These are phyloP conservation scores for Peronospora farinosa DNA, from an alignment of 352 stramenopile genomes.

Conservation along the genomic window DNA sequence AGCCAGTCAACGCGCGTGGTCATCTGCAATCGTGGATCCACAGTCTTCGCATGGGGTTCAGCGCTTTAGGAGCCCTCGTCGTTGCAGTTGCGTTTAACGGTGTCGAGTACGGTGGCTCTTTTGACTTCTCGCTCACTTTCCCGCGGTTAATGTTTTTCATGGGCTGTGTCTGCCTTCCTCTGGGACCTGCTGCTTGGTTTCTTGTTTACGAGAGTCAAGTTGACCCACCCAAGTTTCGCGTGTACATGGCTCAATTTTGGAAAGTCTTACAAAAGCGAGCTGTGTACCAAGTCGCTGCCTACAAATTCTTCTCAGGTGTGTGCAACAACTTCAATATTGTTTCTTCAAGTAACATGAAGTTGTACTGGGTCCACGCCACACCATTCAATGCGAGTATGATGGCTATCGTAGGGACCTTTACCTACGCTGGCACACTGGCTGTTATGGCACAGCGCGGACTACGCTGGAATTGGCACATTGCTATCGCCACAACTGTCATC, in stretches of 20 bases:
- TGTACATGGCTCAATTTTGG: slow-evolving; percentile 47
- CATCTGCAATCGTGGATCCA: slow-evolving; percentile 57
- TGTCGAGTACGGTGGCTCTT: slow-evolving; percentile 47
- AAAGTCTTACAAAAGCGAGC: slow-evolving; percentile 47
- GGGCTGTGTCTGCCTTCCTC: slow-evolving; percentile 29
- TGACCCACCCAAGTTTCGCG: slow-evolving; percentile 20
- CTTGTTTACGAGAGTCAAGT: slow-evolving; percentile 25
- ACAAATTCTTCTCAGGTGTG: slow-evolving; percentile 58
- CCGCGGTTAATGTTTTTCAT: slow-evolving; percentile 44
- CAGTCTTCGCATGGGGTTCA: slow-evolving; percentile 43
- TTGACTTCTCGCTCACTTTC: slow-evolving; percentile 48
- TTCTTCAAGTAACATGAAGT: slow-evolving; percentile 43
- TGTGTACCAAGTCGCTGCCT: slow-evolving; percentile 52
- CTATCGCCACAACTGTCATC: slow-evolving; percentile 39
- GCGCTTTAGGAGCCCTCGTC: slow-evolving; percentile 34
- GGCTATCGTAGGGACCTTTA: slow-evolving; percentile 38
- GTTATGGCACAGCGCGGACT: slow-evolving; percentile 43
- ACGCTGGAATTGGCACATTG: slow-evolving; percentile 51
- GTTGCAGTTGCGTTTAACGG: slow-evolving; percentile 49
- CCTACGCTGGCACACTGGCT: slow-evolving; percentile 41
- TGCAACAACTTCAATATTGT: slow-evolving; percentile 66
- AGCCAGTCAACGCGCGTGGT: slow-evolving; percentile 41
- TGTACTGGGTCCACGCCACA: slow-evolving; percentile 52
- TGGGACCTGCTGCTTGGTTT: slow-evolving; percentile 30
- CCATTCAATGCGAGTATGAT: slow-evolving; percentile 53